Percentiles rank a stretch among this genome's conserved stretches.
These are phyloP conservation scores for Gymnopilus junonius DNA, from an alignment of 768 basidiomycete genomes.

Conservation along the genomic window DNA sequence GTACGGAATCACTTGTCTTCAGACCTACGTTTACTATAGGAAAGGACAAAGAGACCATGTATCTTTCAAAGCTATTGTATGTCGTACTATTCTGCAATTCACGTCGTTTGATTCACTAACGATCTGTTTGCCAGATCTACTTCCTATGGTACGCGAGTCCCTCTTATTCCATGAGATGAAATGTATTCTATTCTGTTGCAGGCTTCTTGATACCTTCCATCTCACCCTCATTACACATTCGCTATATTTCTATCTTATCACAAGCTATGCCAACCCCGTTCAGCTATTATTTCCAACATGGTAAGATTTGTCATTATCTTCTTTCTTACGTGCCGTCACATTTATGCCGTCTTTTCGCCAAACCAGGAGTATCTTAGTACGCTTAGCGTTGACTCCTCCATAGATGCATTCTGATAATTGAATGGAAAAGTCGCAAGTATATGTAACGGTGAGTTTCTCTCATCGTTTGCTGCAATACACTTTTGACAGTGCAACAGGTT, in stretches of 20 bases:
- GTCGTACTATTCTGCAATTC: constrained; percentile 7
- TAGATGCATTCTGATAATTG: background rate
- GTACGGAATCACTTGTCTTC: constrained; percentile 46
- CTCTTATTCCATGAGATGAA: background rate
- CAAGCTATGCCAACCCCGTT: constrained; percentile 33
- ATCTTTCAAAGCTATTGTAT: constrained; percentile 35
- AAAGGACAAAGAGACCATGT: constrained; percentile 31
- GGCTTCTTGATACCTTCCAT: constrained; percentile 41
- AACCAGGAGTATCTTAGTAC: constrained; percentile 32
- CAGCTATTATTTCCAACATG: constrained; percentile 32
- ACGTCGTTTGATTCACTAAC: background rate
- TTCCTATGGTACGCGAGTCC: constrained; percentile 29
- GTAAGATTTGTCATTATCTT: constrained; percentile 23
- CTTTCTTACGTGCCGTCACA: background rate
- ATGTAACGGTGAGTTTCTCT: constrained; percentile 27
- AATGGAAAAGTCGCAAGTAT: constrained; percentile 28
- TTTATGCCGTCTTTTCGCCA: background rate
- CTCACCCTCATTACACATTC: constrained; percentile 36
- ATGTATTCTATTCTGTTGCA: constrained; percentile 8
- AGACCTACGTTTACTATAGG: constrained; percentile 44
- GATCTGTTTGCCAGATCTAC: constrained; percentile 19
- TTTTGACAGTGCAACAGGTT: constrained; percentile 16
- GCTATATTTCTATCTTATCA: constrained; percentile 40
- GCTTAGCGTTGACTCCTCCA: background rate
- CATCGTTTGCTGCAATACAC: background rate